Evolutionary conservation across 805 yeast species (phyloP), one percentile per base, ranked within the genome.

Genomic region (Kuraishia piskuri): DNA sequence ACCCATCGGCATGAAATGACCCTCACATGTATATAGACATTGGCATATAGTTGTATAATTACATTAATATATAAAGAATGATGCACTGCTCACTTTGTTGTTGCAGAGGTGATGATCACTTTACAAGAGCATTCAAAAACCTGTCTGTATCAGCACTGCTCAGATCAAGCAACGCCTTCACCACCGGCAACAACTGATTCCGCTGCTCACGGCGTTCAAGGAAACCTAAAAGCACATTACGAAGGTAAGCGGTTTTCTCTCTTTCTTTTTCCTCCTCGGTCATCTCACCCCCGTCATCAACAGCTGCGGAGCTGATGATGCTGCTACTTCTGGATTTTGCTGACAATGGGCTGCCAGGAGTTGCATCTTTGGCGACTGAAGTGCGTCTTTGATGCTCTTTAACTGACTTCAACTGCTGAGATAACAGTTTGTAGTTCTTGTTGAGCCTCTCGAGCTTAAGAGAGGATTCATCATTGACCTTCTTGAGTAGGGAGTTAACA

Each of bases 191-290:
- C 47, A 92, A 75, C 65, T 84, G 89, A 25, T 76, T 82, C 55
- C 98, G 76, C 68, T 91, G 97, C n/a, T 92, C 99, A 62, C 79
- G 87, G 64, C 88, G 96, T 63, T 91, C 97, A 53, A 94, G 68
- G 65, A 87, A 94, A 1, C 97, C 97, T 2, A 92, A 71, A n/a
- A 92, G 68, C 2, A 92, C 97, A 64, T 94, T 94, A 66, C 88
- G 88, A 51, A 90, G 76, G 64, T 92, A 92, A 12, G 95, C 88
- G 21, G 85, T 74, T 60, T 82, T 86, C 49, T 74, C 76, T 19
- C 64, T 64, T 22, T 62, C 63, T 20, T 70, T 72, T 3, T 63
- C 68, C 31, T 56, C 58, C 5, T 55, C 51, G 20, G 54, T 51
- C 22, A 44, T 22, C 23, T 46, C 52, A 47, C 52, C 56, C 12